Base-by-base conservation (phyloP, 1,284 basidiomycete species). In the Mycosarcoma maydis region DNA sequence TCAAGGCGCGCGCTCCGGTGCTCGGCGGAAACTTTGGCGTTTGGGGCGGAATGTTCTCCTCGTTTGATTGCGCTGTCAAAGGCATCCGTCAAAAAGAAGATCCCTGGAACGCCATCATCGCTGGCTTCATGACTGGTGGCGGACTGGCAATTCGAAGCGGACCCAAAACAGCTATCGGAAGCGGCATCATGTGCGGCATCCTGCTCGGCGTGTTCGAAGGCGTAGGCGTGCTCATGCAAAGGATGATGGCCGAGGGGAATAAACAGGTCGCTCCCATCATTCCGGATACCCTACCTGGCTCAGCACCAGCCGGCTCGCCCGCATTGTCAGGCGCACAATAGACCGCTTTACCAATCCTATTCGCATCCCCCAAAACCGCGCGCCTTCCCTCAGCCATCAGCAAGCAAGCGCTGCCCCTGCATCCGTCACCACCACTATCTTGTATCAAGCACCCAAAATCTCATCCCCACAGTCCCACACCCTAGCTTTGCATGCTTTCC, bases 81-180 rank as follows among this genome's bases (percentile, higher is more conserved):
- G 94, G 94, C 10, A 92, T 79, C 17, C 60, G 96, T 80, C 95
- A 98, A 85, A 98, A 98, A 83, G 96, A 99, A 84, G 96, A 99
- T 83, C 92, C 94, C 47, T 98, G 94, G 94, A 99, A 99, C 83
- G 94, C 94, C 37, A 98, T 99, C 80, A 91, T 96, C 54, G 93
- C 95, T 41, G 95, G 96, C 38, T 98, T 98, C 85, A 88, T 96
- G 87, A 98, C 95, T 24, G 96, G 96, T 84, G 95, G 95, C 55
- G 95, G 92, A 82, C 84, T 99, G 48, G 96, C 96, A 49, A 88
- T 92, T 65, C 88, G 95, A 84, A 91, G 91, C 84, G 95, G 95
- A 19, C 95, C 94, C 20, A 90, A 88, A 84, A 90, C 92, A 30
- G 93, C 93, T 16, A 85, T 98, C 41, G 90, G 90, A 14, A 92